Percentiles rank a stretch among this genome's conserved stretches.
Evolutionary conservation across 768 basidiomycete genomes (phyloP).

Genomic region (Kwoniella botswanensis): DNA sequence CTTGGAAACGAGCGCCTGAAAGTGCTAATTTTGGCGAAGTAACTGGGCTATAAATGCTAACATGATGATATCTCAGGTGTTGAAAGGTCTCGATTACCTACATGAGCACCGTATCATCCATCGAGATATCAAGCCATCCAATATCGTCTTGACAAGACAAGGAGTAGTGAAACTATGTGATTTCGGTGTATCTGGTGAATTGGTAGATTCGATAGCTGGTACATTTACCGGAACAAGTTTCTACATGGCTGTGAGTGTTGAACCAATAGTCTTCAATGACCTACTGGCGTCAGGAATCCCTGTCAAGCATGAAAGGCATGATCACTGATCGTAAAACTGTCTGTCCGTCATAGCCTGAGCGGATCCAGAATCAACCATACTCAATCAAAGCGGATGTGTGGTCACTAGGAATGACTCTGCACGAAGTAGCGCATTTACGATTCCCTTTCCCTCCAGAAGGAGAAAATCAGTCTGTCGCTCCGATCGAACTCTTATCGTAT

Average conservation of each 20-base stretch:
- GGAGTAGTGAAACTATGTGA: slow-evolving; percentile 59
- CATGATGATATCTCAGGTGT: slow-evolving; percentile 28
- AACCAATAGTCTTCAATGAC: too few species aligned
- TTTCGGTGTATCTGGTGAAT: slow-evolving; percentile 59
- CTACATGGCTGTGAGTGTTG: slow-evolving; percentile 59
- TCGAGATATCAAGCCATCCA: slow-evolving; percentile 60
- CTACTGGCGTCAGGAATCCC: too few species aligned
- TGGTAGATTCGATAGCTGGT: slow-evolving; percentile 57
- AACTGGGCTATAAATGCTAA: too few species aligned
- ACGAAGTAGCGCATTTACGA: slow-evolving; percentile 58
- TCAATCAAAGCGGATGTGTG: slow-evolving; percentile 59
- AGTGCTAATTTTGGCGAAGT: too few species aligned
- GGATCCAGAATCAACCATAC: slow-evolving; percentile 57
- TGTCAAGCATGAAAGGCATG: too few species aligned
- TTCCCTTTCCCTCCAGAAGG: slow-evolving; percentile 60
- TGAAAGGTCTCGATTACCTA: slow-evolving; percentile 57
- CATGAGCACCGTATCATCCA: slow-evolving; percentile 58
- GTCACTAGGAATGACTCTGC: slow-evolving; percentile 58
- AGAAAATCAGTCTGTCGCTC: slow-evolving; percentile 72
- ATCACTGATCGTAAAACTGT: too few species aligned
- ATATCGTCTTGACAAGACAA: slow-evolving; percentile 55
- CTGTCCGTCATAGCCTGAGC: slow-evolving; percentile 51
- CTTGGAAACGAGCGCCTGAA: too few species aligned
- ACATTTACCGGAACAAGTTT: slow-evolving; percentile 59
- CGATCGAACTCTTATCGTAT: slow-evolving; percentile 92